Evolutionary conservation across 306 rosid species (phyloP).

Genomic region (Cucurbita pepo): DNA sequence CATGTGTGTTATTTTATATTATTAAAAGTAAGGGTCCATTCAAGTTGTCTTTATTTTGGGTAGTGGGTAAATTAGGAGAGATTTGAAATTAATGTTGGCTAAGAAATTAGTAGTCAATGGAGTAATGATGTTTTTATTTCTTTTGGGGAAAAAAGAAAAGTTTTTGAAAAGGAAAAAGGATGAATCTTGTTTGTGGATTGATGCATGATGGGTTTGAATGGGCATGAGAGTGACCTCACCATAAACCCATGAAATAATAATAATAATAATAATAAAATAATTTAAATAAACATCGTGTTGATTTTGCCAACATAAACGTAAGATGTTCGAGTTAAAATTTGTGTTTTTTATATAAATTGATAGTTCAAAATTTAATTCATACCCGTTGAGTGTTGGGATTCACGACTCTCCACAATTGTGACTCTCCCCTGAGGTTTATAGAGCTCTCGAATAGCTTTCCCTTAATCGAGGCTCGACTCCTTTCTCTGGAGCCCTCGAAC

Average conservation of each 20-base stretch:
- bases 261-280: too few relatives aligned
- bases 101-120: neutral
- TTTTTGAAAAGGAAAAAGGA: neutral
- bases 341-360: too few relatives aligned
- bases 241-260: neutral
- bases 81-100: neutral
- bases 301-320: neutral
- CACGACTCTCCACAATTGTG: too few relatives aligned
- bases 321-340: too few relatives aligned
- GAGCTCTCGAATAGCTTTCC: too few relatives aligned
- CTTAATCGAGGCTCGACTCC: too few relatives aligned
- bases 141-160: neutral
- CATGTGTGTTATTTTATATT: neutral
- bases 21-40: neutral
- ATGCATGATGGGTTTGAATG: neutral
- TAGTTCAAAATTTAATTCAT: too few relatives aligned
- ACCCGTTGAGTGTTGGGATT: too few relatives aligned
- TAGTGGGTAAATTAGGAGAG: slow-evolving; percentile 1
- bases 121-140: neutral
- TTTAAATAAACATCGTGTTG: too few relatives aligned
- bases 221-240: slow-evolving; percentile 1
- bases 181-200: neutral
- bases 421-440: too few relatives aligned
- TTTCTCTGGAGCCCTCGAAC: too few relatives aligned
- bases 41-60: neutral